Conservation (phyloP, 345 rosid species). For the Eucalyptus regnans region DNA sequence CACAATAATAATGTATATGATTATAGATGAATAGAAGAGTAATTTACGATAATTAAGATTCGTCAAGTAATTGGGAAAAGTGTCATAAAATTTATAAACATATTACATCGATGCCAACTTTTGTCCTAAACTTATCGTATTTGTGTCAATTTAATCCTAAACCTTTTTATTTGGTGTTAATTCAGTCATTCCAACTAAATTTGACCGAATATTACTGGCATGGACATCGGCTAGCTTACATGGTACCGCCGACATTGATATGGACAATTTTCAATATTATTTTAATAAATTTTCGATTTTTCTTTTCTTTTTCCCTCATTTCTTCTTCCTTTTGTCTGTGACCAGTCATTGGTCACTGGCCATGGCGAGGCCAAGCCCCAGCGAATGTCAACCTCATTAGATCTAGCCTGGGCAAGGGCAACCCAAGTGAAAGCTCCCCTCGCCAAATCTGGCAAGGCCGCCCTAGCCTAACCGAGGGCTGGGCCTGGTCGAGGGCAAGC, state of each 20-base stretch:
- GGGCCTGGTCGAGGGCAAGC: accelerated
- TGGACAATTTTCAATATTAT: accelerated
- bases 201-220: accelerated
- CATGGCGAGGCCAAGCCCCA: not conserved
- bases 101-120: accelerated
- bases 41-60: not conserved
- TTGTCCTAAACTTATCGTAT: accelerated
- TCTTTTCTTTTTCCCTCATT: accelerated
- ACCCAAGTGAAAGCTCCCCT: accelerated
- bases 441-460: accelerated
- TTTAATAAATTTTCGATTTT: no score
- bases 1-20: not conserved
- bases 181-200: accelerated
- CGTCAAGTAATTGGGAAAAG: not conserved
- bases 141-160: accelerated
- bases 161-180: accelerated
- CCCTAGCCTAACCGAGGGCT: accelerated
- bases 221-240: accelerated
- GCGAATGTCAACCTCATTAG: accelerated
- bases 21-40: not conserved
- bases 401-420: accelerated
- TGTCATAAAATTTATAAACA: no score
- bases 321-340: accelerated
- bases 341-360: accelerated
- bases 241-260: accelerated